Percentiles rank a stretch among this genome's conserved stretches.
Conservation (phyloP, 495 filamentous ascomycete genomes). For the Parmelia sp. region DNA sequence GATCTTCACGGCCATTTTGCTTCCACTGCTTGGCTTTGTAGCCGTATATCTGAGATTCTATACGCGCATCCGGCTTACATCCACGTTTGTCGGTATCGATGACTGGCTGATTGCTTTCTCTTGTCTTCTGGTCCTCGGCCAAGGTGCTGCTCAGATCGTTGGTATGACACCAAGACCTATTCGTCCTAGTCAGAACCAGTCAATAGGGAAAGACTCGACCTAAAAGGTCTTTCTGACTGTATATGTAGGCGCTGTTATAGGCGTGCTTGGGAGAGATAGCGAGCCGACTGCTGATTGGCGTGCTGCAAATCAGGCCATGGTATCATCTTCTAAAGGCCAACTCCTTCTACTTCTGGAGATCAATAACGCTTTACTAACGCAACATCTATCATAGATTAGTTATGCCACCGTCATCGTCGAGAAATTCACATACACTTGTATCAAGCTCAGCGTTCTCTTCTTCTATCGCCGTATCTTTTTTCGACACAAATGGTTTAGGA, state of each 20-base stretch:
- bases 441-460: slow-evolving; percentile 19
- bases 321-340: neutral
- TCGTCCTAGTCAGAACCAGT: neutral
- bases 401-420: slow-evolving; percentile 6
- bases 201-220: neutral
- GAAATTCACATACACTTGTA: slow-evolving; percentile 15
- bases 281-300: neutral
- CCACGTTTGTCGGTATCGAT: slow-evolving; percentile 13
- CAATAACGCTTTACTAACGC: neutral
- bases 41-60: slow-evolving; percentile 19
- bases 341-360: neutral
- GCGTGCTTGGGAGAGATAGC: neutral
- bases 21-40: slow-evolving; percentile 15
- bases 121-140: slow-evolving; percentile 7
- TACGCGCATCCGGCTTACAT: slow-evolving; percentile 5
- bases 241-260: neutral
- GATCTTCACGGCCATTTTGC: slow-evolving; percentile 10
- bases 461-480: slow-evolving; percentile 19
- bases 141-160: slow-evolving; percentile 8
- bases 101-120: slow-evolving; percentile 19
- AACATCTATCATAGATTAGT: neutral
- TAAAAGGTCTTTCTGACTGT: neutral
- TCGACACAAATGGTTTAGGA: neutral
- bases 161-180: slow-evolving; percentile 10
- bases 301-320: neutral